phyloP scores from a whole-genome alignment of 2,329 filamentous ascomycete species.

The Geosmithia putterillii region DNA sequence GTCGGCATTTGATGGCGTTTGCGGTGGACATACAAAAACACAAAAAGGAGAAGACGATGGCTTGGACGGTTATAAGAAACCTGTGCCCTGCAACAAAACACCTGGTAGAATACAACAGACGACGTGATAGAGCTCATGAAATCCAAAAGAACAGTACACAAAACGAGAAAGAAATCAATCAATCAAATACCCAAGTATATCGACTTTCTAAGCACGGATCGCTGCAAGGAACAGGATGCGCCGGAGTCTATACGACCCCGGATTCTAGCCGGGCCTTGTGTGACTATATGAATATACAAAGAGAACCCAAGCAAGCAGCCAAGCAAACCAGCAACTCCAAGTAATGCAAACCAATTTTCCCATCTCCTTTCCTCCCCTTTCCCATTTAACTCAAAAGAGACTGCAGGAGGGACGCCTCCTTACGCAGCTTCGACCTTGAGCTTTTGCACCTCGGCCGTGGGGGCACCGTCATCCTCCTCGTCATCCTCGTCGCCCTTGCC shows the following conservation, averaged over 20 bases:
- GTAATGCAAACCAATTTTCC: neutral
- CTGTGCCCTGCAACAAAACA: neutral
- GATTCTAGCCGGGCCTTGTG: neutral
- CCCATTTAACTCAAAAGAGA: neutral
- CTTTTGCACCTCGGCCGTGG: slow-evolving; percentile 52
- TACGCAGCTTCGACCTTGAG: slow-evolving; percentile 51
- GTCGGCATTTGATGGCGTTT: neutral
- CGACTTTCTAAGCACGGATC: neutral
- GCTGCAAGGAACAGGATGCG: too few relatives aligned
- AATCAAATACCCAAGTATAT: neutral
- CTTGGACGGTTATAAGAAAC: neutral
- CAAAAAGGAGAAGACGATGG: neutral
- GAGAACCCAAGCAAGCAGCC: neutral
- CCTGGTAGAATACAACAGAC: neutral
- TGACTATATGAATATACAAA: neutral
- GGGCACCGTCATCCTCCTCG: slow-evolving; percentile 48
- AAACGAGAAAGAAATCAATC: neutral
- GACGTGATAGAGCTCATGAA: neutral
- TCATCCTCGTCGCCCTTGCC: slow-evolving; percentile 55
- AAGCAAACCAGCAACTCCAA: slow-evolving; percentile 1
- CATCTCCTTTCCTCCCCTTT: neutral
- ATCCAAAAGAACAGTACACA: neutral
- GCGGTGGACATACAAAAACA: neutral
- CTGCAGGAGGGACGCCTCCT: neutral
- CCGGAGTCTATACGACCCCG: too few relatives aligned